phyloP scores from a whole-genome alignment of 345 rosid genomes.

The Sisymbrium altissimum region DNA sequence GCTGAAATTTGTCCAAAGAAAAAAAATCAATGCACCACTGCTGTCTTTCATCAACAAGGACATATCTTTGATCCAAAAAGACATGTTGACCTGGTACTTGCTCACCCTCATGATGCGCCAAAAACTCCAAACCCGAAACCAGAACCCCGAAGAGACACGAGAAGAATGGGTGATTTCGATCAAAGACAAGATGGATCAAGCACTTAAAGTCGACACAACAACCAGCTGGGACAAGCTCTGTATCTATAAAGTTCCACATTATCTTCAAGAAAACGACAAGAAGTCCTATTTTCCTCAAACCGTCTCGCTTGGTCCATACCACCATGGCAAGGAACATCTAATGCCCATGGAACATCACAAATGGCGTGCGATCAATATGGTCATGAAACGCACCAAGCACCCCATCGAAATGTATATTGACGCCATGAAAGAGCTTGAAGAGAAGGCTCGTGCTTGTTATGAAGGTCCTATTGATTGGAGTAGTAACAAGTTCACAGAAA shows the following conservation, averaged over 20 bases:
- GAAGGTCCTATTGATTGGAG: conserved; percentile 50
- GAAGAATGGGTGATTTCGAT: conserved; percentile 74
- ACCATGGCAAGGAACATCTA: conserved; percentile 59
- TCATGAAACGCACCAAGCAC: conserved; percentile 50
- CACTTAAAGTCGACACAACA: conserved; percentile 50
- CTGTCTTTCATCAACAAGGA: conserved; percentile 13
- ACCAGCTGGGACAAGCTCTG: conserved; percentile 50
- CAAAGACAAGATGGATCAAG: conserved; percentile 54
- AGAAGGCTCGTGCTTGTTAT: conserved; percentile 59
- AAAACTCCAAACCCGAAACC: conserved; percentile 16
- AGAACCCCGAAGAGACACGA: conserved; percentile 1
- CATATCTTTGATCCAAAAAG: not conserved
- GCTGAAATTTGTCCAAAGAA: not conserved
- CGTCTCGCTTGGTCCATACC: conserved; percentile 76
- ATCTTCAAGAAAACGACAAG: conserved; percentile 47
- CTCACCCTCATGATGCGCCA: conserved; percentile 27
- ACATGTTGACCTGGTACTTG: conserved; percentile 33
- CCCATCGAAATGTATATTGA: conserved; percentile 54
- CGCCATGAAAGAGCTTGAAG: conserved; percentile 58
- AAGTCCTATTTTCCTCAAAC: conserved; percentile 71
- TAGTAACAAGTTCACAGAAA: conserved; percentile 72
- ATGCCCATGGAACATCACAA: conserved; percentile 72
- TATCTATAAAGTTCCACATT: conserved; percentile 24
- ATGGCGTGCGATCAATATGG: conserved; percentile 64
- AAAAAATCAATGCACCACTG: not conserved